phyloP scores from a whole-genome alignment of 2,329 filamentous ascomycete genomes.

The Teratosphaeria viscida region DNA sequence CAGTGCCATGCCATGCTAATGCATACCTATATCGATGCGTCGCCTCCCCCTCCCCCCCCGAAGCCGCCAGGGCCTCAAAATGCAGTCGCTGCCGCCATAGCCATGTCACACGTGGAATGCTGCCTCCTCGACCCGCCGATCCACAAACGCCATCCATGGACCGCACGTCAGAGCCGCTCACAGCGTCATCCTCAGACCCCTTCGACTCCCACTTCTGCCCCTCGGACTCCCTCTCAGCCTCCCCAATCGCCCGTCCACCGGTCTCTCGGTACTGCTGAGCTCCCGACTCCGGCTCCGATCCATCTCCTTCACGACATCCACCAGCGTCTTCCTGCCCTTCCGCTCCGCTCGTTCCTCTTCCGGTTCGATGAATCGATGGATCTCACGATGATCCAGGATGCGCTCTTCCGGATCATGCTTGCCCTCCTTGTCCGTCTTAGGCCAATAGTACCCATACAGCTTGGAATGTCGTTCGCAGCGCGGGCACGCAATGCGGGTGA shows the following conservation, averaged over 20 bases:
- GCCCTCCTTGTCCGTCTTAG: conserved; percentile 78
- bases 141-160: no score
- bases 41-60: no score
- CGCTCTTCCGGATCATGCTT: conserved; percentile 57
- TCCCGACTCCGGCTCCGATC: not conserved
- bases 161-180: not conserved
- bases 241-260: not conserved
- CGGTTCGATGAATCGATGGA: conserved; percentile 71
- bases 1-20: not conserved
- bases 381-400: conserved; percentile 71
- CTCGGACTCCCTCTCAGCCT: conserved; percentile 2
- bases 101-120: not conserved
- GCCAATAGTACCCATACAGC: conserved; percentile 90
- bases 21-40: not conserved
- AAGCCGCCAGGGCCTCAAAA: not conserved
- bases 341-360: conserved; percentile 25
- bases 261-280: not conserved
- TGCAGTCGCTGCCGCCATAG: not conserved
- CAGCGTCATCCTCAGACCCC: conserved; percentile 9
- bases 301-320: not conserved
- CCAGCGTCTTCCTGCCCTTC: conserved; percentile 24
- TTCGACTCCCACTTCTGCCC: not conserved
- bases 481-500: conserved; percentile 74
- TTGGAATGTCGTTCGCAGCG: conserved; percentile 93
- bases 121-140: not conserved